Base-by-base conservation (phyloP, 345 rosid genomes). In the Populus ilicifolia region DNA sequence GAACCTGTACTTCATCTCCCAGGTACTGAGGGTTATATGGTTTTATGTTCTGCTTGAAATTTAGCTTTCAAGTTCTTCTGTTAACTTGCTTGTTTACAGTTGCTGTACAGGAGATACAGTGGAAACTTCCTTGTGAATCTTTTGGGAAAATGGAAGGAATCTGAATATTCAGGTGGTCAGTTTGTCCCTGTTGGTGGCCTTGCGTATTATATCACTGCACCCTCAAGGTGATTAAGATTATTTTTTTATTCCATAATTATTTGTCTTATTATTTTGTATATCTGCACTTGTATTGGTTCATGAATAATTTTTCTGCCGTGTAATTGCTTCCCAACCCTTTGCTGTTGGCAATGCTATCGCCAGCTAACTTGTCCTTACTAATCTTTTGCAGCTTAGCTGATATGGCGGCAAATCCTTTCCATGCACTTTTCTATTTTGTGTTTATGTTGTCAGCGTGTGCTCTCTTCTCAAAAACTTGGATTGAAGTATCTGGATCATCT, bases 401-500 rank as follows among this genome's bases (percentile, higher is more conserved):
- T 78, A 92, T 92, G 94, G 94, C 93, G n/a, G 93, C 94, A 81
- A 88, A 92, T 84, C 97, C 94, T 20, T 92, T 92, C 91, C 97
- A 92, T 84, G 97, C 97, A 18, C 76, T 92, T 69, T 92, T 92
- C 84, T 92, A 91, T 83, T 85, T 92, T 0, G 89, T 91, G 29
- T 92, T 92, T 76, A 92, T 92, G 97, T 77, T 92, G 72, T 82
- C 92, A 1, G 97, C 97, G 0, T 92, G 97, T 79, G 97, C 97
- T 18, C 85, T 92, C 44, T 92, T 92, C 88, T 92, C 97, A 69
- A 92, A 92, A 81, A 89, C 97, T 61, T 92, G 97, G 97, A 92
- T 92, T 80, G 97, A 92, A 79, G 97, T 92, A 70, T 92, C 95
- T 41, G 97, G 97, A 39, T 92, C 97, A 41, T 89, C 95, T 62